A percentile compares a stretch with the other conserved stretches of the same genome.
Evolutionary conservation across 2,329 filamentous ascomycete genomes (phyloP).

Genomic region (Calonectria pseudoreteaudii): DNA sequence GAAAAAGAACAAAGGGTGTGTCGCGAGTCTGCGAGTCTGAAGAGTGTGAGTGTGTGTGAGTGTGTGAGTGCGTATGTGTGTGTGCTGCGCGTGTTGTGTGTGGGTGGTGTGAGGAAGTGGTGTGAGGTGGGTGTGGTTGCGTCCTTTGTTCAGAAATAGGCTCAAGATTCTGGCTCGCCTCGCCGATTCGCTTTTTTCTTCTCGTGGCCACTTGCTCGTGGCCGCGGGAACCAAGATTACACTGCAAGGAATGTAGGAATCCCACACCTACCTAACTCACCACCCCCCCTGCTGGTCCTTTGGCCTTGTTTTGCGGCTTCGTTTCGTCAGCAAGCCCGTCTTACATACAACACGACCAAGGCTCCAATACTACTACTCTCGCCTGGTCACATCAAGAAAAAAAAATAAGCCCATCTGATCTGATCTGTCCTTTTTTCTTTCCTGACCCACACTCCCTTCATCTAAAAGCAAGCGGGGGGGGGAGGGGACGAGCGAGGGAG

Average conservation of each 20-base stretch:
- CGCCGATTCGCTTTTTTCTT: not conserved
- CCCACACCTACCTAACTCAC: not conserved
- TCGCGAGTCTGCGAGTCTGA: not conserved
- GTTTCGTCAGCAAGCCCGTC: constrained; percentile 5
- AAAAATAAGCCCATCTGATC: not conserved
- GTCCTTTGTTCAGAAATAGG: constrained; percentile 1
- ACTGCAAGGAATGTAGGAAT: not conserved
- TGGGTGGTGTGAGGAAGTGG: not conserved
- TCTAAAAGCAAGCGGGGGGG: not conserved
- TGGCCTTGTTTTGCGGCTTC: not conserved
- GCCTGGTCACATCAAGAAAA: not conserved
- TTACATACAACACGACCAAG: not conserved
- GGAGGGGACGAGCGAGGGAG: not conserved
- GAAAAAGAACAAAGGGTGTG: not conserved
- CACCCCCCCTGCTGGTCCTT: not conserved
- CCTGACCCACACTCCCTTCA: too few species aligned
- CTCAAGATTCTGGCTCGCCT: constrained; percentile 9
- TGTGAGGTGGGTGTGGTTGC: not conserved
- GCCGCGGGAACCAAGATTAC: constrained; percentile 3
- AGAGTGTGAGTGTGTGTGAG: not conserved
- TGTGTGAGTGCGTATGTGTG: not conserved
- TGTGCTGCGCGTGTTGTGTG: not conserved
- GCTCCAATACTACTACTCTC: not conserved
- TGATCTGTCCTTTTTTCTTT: not conserved
- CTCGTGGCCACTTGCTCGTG: constrained; percentile 1